These are phyloP conservation scores for Sphagnum fallax DNA, from an alignment of 228 moss, liverwort and hornwort species.

Conservation along the genomic window DNA sequence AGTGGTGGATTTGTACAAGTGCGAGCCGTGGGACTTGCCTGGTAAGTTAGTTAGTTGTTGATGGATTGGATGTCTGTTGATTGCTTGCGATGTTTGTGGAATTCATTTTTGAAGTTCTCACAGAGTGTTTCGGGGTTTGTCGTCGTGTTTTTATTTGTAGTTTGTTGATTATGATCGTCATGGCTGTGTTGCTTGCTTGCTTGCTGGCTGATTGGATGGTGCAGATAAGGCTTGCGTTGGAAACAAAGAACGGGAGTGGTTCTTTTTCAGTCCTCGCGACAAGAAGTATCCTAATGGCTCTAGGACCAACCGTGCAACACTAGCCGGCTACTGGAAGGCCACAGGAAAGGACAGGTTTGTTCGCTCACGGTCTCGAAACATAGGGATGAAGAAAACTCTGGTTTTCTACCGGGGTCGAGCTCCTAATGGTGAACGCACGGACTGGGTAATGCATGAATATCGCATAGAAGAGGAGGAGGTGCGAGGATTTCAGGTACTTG, in stretches of 20 bases:
- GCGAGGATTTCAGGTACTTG: constrained; percentile 4
- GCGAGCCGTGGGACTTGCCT: constrained; percentile 62
- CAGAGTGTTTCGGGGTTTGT: not conserved
- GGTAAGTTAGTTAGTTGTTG: constrained; percentile 4
- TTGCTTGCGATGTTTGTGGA: no score
- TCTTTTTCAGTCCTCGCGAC: constrained; percentile 57
- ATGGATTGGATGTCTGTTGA: no score
- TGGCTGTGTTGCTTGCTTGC: not conserved
- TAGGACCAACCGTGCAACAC: constrained; percentile 44
- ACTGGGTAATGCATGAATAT: constrained; percentile 70
- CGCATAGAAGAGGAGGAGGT: constrained; percentile 44
- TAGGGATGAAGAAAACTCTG: constrained; percentile 54
- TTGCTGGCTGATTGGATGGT: not conserved
- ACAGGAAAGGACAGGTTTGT: constrained; percentile 53
- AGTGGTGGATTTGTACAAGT: constrained; percentile 51
- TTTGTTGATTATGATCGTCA: not conserved
- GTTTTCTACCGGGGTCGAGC: constrained; percentile 53
- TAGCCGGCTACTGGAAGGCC: constrained; percentile 55
- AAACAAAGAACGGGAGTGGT: constrained; percentile 56
- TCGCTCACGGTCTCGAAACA: constrained; percentile 13
- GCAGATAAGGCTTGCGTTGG: constrained; percentile 20
- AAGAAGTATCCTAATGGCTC: constrained; percentile 60
- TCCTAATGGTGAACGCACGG: constrained; percentile 36
- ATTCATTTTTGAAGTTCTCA: not conserved
- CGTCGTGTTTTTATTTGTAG: not conserved